A percentile compares a stretch with the other conserved stretches of the same genome.
Evolutionary conservation across 1,284 basidiomycete species (phyloP).

Genomic region (Papiliotrema flavescens): DNA sequence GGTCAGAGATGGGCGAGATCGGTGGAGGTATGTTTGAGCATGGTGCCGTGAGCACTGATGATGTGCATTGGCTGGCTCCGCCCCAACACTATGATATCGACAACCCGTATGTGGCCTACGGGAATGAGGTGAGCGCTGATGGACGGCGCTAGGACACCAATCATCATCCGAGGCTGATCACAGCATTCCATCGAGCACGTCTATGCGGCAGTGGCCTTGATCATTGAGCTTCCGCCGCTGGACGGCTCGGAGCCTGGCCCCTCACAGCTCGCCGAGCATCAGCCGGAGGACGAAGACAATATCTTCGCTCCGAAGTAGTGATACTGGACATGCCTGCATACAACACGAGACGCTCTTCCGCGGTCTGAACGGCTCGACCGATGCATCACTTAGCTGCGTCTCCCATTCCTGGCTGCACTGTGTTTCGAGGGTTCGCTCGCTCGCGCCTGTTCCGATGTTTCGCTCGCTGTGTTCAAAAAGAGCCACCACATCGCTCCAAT

Average conservation of each 20-base stretch:
- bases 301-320: no score
- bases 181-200: background rate
- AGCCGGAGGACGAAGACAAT: no score
- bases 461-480: no score
- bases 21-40: background rate
- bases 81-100: background rate
- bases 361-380: no score
- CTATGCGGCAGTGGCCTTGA: background rate
- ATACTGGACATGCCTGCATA: no score
- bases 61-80: background rate
- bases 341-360: no score
- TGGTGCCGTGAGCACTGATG: background rate
- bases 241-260: background rate
- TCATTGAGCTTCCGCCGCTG: background rate
- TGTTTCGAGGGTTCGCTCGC: no score
- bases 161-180: background rate
- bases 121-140: background rate
- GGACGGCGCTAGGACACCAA: background rate
- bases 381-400: no score
- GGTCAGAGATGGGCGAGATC: background rate
- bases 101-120: background rate
- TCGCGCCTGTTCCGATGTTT: no score
- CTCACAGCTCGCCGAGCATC: no score
- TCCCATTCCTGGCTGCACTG: no score
- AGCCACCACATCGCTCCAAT: no score